Conservation (phyloP, 768 basidiomycete species). For the Antrodiella citrinella region DNA sequence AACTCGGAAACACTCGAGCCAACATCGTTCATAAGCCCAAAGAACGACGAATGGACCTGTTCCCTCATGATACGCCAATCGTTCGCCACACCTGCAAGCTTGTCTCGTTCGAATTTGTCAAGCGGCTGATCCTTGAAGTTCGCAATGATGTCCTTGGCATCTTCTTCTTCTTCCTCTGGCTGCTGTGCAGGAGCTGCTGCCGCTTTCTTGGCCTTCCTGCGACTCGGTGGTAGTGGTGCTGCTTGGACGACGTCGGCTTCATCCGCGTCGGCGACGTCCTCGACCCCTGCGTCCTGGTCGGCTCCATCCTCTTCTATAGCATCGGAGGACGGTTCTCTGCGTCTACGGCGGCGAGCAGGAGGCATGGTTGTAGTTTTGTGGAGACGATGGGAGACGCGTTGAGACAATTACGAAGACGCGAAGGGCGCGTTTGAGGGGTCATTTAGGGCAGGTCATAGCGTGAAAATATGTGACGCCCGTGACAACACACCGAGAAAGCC, state of each 20-base stretch:
- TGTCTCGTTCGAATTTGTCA: slow-evolving; percentile 39
- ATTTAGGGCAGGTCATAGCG: slow-evolving; percentile 23
- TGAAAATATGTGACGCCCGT: slow-evolving; percentile 3
- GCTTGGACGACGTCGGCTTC: too few relatives aligned
- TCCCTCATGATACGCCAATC: slow-evolving; percentile 56
- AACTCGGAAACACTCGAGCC: slow-evolving; percentile 56
- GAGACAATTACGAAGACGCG: slow-evolving; percentile 17
- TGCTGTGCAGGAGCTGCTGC: too few relatives aligned
- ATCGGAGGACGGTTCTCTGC: slow-evolving; percentile 37
- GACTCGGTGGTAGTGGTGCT: too few relatives aligned
- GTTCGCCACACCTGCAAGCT: slow-evolving; percentile 45
- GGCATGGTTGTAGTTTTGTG: slow-evolving; percentile 22
- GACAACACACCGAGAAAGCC: slow-evolving; percentile 1
- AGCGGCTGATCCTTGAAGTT: slow-evolving; percentile 63
- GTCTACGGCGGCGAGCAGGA: slow-evolving; percentile 33
- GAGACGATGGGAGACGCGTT: not conserved
- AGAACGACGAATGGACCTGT: slow-evolving; percentile 36
- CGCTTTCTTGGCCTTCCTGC: too few relatives aligned
- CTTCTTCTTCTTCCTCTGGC: slow-evolving; percentile 21
- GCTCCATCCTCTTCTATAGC: slow-evolving; percentile 31
- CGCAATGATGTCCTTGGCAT: slow-evolving; percentile 37
- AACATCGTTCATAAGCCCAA: slow-evolving; percentile 40
- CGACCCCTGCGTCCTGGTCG: slow-evolving; percentile 1
- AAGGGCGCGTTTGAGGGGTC: slow-evolving; percentile 7
- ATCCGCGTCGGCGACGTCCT: slow-evolving; percentile 35